Percentiles rank a stretch among this genome's conserved stretches.
phyloP scores from a whole-genome alignment of 164 flowering plant species.

The Echeveria elegans region DNA sequence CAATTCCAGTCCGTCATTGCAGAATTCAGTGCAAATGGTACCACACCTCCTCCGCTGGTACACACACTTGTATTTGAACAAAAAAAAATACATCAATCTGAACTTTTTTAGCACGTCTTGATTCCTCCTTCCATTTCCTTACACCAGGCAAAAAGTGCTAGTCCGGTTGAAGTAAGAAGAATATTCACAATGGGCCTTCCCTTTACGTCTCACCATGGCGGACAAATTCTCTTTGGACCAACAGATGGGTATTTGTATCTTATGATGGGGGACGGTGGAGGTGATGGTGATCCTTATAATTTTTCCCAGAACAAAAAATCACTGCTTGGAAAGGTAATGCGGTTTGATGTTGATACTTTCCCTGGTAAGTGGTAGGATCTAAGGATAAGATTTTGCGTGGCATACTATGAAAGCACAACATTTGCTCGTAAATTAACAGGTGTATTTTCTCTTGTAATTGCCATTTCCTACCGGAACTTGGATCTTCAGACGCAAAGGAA shows the following conservation, averaged over 20 bases:
- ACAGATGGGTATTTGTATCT: constrained; percentile 35
- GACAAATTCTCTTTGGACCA: constrained; percentile 50
- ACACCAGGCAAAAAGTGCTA: constrained; percentile 17
- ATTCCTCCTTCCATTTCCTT: not conserved
- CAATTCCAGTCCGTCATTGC: constrained; percentile 10
- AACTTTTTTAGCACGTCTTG: not conserved
- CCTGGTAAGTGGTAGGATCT: constrained; percentile 23
- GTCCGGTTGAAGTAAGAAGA: constrained; percentile 30
- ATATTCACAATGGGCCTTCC: constrained; percentile 40
- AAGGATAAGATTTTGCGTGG: too few relatives aligned
- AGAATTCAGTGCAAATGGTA: constrained; percentile 15
- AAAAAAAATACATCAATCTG: not conserved
- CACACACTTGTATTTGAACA: not conserved
- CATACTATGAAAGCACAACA: too few relatives aligned
- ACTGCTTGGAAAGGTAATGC: constrained; percentile 32
- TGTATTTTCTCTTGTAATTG: not conserved
- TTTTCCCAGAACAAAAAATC: constrained; percentile 58
- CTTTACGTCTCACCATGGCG: constrained; percentile 26
- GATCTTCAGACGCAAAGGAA: constrained; percentile 22
- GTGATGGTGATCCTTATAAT: constrained; percentile 39
- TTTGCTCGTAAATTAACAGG: not conserved
- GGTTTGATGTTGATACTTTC: constrained; percentile 20
- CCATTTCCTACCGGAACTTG: not conserved
- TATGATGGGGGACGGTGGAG: constrained; percentile 32
- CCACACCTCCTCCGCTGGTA: constrained; percentile 11